Percentiles rank a stretch among this genome's conserved stretches.
phyloP scores from a whole-genome alignment of 108 stramenopile species.

The Schizochytrium sp. region DNA sequence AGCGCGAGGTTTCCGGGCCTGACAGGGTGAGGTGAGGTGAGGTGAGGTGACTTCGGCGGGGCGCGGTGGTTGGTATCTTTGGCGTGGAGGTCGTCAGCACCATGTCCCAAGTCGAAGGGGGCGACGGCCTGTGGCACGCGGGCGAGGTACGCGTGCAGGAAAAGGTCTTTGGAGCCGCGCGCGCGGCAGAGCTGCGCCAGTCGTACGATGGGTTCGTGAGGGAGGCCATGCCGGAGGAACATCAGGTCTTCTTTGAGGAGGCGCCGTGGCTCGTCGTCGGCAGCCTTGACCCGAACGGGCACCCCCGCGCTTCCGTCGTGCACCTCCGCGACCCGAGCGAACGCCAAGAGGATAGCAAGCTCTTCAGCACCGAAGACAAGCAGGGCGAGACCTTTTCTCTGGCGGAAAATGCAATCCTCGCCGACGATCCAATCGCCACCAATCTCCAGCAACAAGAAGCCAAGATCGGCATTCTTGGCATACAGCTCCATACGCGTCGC shows the following conservation, averaged over 20 bases:
- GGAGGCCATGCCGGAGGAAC: background rate
- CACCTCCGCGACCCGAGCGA: background rate
- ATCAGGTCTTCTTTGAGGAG: background rate
- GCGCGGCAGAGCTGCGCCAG: background rate
- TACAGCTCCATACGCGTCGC: background rate
- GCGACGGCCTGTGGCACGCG: background rate
- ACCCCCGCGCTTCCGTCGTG: background rate
- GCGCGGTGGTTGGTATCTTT: too few relatives aligned
- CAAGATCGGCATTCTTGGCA: background rate
- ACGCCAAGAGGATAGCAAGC: background rate
- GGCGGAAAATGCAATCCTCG: background rate
- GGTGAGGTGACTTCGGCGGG: too few relatives aligned
- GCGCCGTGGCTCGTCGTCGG: background rate
- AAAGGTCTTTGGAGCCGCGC: background rate
- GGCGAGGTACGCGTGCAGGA: background rate
- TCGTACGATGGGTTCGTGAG: background rate
- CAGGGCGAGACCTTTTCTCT: background rate
- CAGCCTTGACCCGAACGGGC: background rate
- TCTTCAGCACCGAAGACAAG: background rate
- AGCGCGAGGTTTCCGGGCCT: too few relatives aligned
- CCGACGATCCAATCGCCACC: background rate
- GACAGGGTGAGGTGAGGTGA: too few relatives aligned
- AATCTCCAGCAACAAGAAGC: background rate
- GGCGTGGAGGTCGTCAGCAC: too few relatives aligned
- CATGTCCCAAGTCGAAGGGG: background rate